Evolutionary conservation across 129 eudicot species (phyloP), one percentile per base, ranked within the genome.

Genomic region (Chrysanthemum lavandulifolium): DNA sequence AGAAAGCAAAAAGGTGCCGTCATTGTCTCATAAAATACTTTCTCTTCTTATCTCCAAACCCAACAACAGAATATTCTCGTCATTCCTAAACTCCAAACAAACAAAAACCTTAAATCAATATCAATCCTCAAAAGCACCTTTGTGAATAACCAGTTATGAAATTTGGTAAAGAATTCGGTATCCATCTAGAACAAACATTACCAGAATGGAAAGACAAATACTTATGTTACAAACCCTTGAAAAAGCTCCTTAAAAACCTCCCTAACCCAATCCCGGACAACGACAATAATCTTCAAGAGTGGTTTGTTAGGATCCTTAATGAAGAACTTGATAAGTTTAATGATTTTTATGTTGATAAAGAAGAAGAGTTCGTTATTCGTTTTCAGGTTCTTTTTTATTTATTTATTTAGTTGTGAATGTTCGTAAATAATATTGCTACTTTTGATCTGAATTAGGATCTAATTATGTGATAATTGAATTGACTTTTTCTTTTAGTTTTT

Each of bases 151-250:
- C 3, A 1, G 79, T 40, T 12, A 90, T 94, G 98, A 90, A 90
- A 86, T 94, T 94, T 31, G 97, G 97, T 49, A 90, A 88, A 79
- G 97, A 94, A 73, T 86, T 94, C 43, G 76, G 87, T 2, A 90
- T 73, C 67, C 98, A 90, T 81, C 73, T 94, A 73, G 98, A 90
- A 65, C 88, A 90, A 82, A 87, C 97, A 64, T 85, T 94, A 55
- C 98, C 98, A 1, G 98, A 88, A 71, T 94, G 98, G 98, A 90
- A 89, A 55, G 98, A 93, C 87, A 82, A 90, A 70, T 93, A 87
- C 75, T 64, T 93, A 74, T 90, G 90, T 51, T 93, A 93, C 91
- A 93, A 93, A 78, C 85, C 84, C 67, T 85, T 93, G 60, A 93
- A 93, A 69, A 93, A 93, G 52, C 89, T 92, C 51, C 91, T 92